Evolutionary conservation across 2,329 filamentous ascomycete species (phyloP), one percentile per base, ranked within the genome.

Genomic region (Penicillium hesseltinei): DNA sequence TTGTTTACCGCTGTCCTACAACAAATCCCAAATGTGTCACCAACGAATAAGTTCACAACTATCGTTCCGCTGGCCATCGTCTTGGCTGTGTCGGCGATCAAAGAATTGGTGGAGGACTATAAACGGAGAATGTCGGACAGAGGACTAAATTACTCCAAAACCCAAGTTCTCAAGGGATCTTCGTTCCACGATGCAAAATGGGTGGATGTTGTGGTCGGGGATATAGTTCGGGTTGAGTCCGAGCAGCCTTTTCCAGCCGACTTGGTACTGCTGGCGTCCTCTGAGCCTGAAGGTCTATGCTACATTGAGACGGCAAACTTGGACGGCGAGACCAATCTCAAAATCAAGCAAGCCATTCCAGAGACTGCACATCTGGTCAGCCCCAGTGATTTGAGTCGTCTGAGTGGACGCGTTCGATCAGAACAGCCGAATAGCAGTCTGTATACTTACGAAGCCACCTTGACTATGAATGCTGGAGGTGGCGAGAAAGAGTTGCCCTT

Each of bases 271-370:
- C 80, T 99, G 56, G 92, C 94, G 9, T 96, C 91, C 69, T 97
- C 94, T 7, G 95, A 99, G 73, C 95, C 94, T 1, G 94, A 99
- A 78, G 94, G 94, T 67, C 79, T 99, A 56, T 99, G 94, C 77
- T 99, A 99, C 73, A 97, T 99, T 71, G 94, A 99, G 78, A 99
- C 94, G 2, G 93, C 94, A 25, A 99, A 99, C 72, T 81, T 99
- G 57, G 94, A 99, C 69, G 94, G 94, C 66, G 94, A 99, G 77
- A 99, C 94, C 21, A 99, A 99, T 72, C 79, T 99, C 66, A 99
- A 99, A 78, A 96, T 99, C 78, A 99, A 99, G 78, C 94, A 99
- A 78, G 93, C 88, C 2, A 87, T 97, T 53, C 93, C 94, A 0
- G 94, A 99, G 78, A 99, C 94, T 0, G 87, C 89, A 15, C 82